Evolutionary conservation across 2,329 filamentous ascomycete genomes (phyloP), one percentile per base, ranked within the genome.

Genomic region (Gremmenia infestans): DNA sequence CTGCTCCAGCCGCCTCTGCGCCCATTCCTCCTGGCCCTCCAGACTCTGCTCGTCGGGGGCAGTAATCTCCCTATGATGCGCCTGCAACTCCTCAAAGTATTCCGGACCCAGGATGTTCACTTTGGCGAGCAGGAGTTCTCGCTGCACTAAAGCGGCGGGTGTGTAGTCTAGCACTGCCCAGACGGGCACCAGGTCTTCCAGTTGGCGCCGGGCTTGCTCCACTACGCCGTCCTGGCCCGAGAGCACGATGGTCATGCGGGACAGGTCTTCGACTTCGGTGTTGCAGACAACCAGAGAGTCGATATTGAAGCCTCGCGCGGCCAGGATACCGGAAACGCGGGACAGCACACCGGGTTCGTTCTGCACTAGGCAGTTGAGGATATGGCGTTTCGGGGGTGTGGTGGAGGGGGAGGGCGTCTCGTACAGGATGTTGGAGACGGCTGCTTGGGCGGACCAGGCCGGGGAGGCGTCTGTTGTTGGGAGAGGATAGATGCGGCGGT

Each of bases 101-200:
- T 99, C 94, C 5, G 94, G 94, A 0, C 94, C 94, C 39, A 99
- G 82, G 59, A 96, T 96, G 73, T 93, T 96, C 75, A 99, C 83
- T 80, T 99, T 99, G 67, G 94, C 93, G 39, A 99, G 84, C 8
- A 99, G 82, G 32, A 99, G 81, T 75, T 99, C 94, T 60, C 94
- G 87, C 81, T 99, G 94, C 19, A 99, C 94, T 23, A 99, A 84
- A 2, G 94, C 90, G 5, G 94, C 87, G 59, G 85, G 82, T 57
- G 92, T 97, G 76, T 99, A 99, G 76, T 99, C 94, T 56, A 99
- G 78, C 36, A 99, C 94, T 52, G 94, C 94, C 94, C 94, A 99
- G 57, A 99, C 94, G 23, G 94, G 94, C 23, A 99, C 94, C 50
- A 99, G 79, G 69, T 99, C 94, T 75, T 99, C 94, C 55, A 99